Percentiles rank a stretch among this genome's conserved stretches.
phyloP scores from a whole-genome alignment of 805 yeast genomes.

The Blastobotrys parvus region DNA sequence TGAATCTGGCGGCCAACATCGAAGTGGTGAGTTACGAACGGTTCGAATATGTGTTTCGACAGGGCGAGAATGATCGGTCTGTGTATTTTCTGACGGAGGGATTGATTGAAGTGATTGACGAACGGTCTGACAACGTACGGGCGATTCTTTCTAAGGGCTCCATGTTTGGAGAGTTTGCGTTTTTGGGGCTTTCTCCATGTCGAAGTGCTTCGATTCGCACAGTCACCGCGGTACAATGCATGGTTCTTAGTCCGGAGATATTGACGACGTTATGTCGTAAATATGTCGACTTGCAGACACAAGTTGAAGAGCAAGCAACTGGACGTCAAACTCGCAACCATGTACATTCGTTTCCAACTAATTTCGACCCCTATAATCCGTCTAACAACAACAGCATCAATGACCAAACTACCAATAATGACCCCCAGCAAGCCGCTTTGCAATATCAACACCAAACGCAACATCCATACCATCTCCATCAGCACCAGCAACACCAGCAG shows the following conservation, averaged over 20 bases:
- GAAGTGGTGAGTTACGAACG: conserved; percentile 48
- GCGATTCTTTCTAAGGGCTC: conserved; percentile 57
- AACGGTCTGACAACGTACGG: conserved; percentile 32
- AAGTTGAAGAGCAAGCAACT: conserved; percentile 51
- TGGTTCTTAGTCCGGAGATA: conserved; percentile 50
- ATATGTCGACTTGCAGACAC: conserved; percentile 51
- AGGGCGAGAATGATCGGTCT: conserved; percentile 54
- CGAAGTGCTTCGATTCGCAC: conserved; percentile 62
- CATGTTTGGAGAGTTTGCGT: conserved; percentile 74
- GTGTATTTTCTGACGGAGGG: conserved; percentile 62
- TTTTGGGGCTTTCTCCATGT: conserved; percentile 34
- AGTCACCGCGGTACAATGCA: conserved; percentile 48
- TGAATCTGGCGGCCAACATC: conserved; percentile 54
- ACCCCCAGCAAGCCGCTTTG: no score
- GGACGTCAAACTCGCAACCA: background rate
- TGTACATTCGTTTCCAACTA: background rate
- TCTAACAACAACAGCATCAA: no score
- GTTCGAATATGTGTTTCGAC: conserved; percentile 51
- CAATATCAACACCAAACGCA: no score
- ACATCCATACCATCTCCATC: no score
- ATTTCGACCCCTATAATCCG: background rate
- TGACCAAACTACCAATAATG: no score
- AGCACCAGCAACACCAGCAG: no score
- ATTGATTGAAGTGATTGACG: conserved; percentile 57
- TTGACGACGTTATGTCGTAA: conserved; percentile 46